Conservation (phyloP, 768 basidiomycete genomes). For the Dentipellis sp. region DNA sequence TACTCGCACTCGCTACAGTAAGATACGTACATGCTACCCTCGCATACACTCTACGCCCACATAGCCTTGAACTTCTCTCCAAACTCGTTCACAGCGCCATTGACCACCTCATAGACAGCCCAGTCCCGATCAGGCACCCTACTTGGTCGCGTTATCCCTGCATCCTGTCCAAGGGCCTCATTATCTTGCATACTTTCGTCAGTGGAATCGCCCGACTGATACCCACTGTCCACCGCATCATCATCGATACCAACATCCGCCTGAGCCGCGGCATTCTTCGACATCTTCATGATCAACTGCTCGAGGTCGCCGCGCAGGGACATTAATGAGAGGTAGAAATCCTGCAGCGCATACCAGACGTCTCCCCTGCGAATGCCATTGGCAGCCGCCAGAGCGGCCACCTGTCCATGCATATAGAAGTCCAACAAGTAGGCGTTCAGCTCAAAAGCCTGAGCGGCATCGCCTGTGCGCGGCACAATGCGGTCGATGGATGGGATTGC, state of each 20-base stretch:
- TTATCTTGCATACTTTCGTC: conserved; percentile 18
- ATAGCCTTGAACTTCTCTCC: conserved; percentile 51
- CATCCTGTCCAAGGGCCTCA: conserved; percentile 14
- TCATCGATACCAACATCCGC: conserved; percentile 13
- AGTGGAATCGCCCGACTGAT: conserved; percentile 21
- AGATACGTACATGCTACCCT: too few relatives aligned
- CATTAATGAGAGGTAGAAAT: conserved; percentile 43
- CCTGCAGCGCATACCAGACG: conserved; percentile 56
- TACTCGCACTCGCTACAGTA: too few relatives aligned
- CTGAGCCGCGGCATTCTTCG: conserved; percentile 5
- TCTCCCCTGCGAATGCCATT: conserved; percentile 56
- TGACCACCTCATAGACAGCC: conserved; percentile 44
- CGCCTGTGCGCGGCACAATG: conserved; percentile 18
- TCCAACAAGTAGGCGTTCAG: conserved; percentile 63
- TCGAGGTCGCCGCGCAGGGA: conserved; percentile 42
- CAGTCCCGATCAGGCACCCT: conserved; percentile 40
- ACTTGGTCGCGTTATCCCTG: conserved; percentile 22
- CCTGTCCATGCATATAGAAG: conserved; percentile 61
- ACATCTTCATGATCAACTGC: conserved; percentile 29
- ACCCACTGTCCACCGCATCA: conserved; percentile 25
- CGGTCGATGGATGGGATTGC: conserved; percentile 46
- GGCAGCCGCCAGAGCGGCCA: conserved; percentile 33
- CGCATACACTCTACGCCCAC: conserved; percentile 26
- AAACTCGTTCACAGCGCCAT: conserved; percentile 37
- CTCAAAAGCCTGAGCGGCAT: conserved; percentile 19